These are phyloP conservation scores for Chaetomiaceae sp. DNA, from an alignment of 2,329 filamentous ascomycete species.

Conservation along the genomic window DNA sequence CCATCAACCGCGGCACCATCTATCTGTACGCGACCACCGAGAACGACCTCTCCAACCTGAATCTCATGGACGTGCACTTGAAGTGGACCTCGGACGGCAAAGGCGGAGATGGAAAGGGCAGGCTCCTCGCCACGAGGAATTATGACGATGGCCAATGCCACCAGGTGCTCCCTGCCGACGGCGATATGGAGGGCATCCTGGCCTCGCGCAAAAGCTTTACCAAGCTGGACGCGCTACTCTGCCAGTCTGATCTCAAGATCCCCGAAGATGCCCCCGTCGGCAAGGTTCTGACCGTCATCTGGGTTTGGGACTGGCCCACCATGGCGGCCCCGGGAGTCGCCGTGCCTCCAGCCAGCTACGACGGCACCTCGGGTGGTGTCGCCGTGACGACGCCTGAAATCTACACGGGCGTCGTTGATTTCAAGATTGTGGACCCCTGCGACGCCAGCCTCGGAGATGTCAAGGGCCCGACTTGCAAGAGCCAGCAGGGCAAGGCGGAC, in stretches of 20 bases:
- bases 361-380: not conserved
- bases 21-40: slow-evolving; percentile 68
- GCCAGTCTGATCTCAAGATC: slow-evolving; percentile 75
- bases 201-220: slow-evolving; percentile 53
- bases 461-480: slow-evolving; percentile 35
- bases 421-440: slow-evolving; percentile 30
- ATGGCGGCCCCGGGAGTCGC: slow-evolving; percentile 37
- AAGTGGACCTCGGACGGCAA: slow-evolving; percentile 75
- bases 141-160: slow-evolving; percentile 92
- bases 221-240: slow-evolving; percentile 53
- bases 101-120: slow-evolving; percentile 73
- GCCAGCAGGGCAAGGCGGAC: slow-evolving; percentile 24
- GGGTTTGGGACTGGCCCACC: slow-evolving; percentile 93
- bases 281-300: slow-evolving; percentile 76
- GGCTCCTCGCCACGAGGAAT: slow-evolving; percentile 69
- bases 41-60: slow-evolving; percentile 44
- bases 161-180: slow-evolving; percentile 45
- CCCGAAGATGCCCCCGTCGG: slow-evolving; percentile 60
- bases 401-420: slow-evolving; percentile 38
- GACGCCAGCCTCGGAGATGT: slow-evolving; percentile 35
- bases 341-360: slow-evolving; percentile 22
- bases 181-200: slow-evolving; percentile 56
- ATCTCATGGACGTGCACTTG: slow-evolving; percentile 61
- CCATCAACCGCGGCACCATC: slow-evolving; percentile 63
- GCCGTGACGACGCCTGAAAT: slow-evolving; percentile 28